phyloP scores from a whole-genome alignment of 306 rosid species.

The Rosa rugosa region DNA sequence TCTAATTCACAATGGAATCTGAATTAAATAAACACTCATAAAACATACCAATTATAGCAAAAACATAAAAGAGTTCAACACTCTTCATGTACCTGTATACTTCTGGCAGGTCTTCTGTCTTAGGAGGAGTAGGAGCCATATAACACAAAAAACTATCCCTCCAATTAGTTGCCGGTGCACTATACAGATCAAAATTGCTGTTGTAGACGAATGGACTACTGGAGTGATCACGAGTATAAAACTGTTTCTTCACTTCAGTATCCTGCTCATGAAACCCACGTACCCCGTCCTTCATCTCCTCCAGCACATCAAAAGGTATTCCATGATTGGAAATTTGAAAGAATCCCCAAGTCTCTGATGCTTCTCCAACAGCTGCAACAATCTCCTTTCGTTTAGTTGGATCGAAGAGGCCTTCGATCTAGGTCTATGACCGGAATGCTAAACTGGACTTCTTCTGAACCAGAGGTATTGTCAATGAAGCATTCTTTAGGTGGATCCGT shows the following conservation, averaged over 20 bases:
- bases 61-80: background rate
- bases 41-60: background rate
- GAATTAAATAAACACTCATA: background rate
- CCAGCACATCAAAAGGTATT: constrained; percentile 30
- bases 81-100: background rate
- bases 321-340: constrained; percentile 51
- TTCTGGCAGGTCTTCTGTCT: constrained; percentile 14
- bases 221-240: constrained; percentile 24
- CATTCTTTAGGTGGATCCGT: background rate
- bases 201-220: constrained; percentile 18
- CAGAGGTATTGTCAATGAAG: background rate
- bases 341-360: constrained; percentile 44
- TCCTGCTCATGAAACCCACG: constrained; percentile 44
- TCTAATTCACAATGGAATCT: too few relatives aligned
- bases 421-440: constrained; percentile 40
- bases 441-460: background rate
- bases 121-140: constrained; percentile 3
- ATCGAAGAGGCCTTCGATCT: constrained; percentile 15
- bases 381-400: constrained; percentile 18
- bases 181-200: constrained; percentile 34
- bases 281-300: constrained; percentile 37
- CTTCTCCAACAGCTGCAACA: constrained; percentile 28
- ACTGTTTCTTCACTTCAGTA: constrained; percentile 27
- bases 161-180: constrained; percentile 16
- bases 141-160: constrained; percentile 22